Conservation (phyloP, 495 filamentous ascomycete genomes). For the Aspergillus funiculosus region DNA sequence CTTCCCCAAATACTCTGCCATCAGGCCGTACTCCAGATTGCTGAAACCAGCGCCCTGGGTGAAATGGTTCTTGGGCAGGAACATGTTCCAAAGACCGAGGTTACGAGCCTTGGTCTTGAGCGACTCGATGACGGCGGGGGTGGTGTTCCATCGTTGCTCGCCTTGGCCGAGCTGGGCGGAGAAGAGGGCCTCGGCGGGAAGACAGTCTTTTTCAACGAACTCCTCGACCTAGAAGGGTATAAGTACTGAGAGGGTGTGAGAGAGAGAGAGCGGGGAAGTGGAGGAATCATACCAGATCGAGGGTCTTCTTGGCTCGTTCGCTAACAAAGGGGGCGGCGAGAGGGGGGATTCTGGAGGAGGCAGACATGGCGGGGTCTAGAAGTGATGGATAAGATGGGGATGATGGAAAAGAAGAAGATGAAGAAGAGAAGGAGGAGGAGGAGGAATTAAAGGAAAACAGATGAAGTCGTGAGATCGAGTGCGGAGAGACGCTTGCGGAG, state of each 20-base stretch:
- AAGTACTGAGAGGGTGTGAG: conserved; percentile 8
- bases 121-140: conserved; percentile 77
- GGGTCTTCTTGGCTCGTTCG: conserved; percentile 70
- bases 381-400: not conserved
- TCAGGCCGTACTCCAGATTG: conserved; percentile 88
- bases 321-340: conserved; percentile 66
- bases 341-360: conserved; percentile 58
- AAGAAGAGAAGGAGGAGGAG: conserved; percentile 4
- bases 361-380: conserved; percentile 39
- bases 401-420: not conserved
- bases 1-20: conserved; percentile 85
- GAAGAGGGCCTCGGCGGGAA: conserved; percentile 75
- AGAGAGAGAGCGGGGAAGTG: not conserved
- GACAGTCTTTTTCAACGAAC: conserved; percentile 96
- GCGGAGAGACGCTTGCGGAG: conserved; percentile 19
- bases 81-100: conserved; percentile 97
- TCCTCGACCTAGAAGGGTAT: conserved; percentile 64
- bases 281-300: conserved; percentile 52
- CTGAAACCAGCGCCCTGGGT: conserved; percentile 85
- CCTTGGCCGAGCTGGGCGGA: conserved; percentile 72
- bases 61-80: conserved; percentile 91
- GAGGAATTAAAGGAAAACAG: conserved; percentile 19
- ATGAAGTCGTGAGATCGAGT: conserved; percentile 3
- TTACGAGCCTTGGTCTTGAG: conserved; percentile 78
- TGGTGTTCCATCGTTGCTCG: conserved; percentile 65